phyloP scores from a whole-genome alignment of 1,284 basidiomycete species.

The Moesziomyces globuligerus region DNA sequence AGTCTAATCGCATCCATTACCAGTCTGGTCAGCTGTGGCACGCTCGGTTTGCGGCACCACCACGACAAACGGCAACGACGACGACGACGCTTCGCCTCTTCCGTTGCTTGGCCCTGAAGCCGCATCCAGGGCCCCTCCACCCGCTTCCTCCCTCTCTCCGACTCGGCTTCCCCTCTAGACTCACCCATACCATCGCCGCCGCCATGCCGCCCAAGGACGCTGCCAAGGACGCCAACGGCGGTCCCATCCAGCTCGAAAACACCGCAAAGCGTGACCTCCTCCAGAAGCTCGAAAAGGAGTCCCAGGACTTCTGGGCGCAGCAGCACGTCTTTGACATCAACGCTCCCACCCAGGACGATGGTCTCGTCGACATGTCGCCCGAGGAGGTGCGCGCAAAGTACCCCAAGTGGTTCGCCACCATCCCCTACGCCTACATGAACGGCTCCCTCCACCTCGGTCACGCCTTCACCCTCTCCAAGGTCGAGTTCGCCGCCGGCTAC shows the following conservation, averaged over 20 bases:
- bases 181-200: slow-evolving; percentile 1
- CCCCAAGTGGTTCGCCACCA: slow-evolving; percentile 97
- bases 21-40: background rate
- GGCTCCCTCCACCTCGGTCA: slow-evolving; percentile 96
- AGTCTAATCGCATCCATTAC: background rate
- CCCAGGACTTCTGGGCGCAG: slow-evolving; percentile 81
- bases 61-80: slow-evolving; percentile 10
- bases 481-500: slow-evolving; percentile 96
- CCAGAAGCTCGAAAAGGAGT: slow-evolving; percentile 81
- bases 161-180: background rate
- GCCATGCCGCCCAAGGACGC: slow-evolving; percentile 55
- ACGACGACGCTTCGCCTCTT: slow-evolving; percentile 39
- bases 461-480: slow-evolving; percentile 97
- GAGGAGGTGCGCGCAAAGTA: slow-evolving; percentile 72
- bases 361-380: slow-evolving; percentile 54
- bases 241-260: slow-evolving; percentile 68
- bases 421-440: slow-evolving; percentile 91
- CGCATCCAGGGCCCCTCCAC: slow-evolving; percentile 31
- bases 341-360: slow-evolving; percentile 72
- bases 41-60: no score
- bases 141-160: background rate
- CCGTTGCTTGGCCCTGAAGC: slow-evolving; percentile 47
- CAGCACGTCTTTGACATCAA: slow-evolving; percentile 79
- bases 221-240: slow-evolving; percentile 27
- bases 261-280: slow-evolving; percentile 92